These are phyloP conservation scores for Amanita molliuscula DNA, from an alignment of 768 basidiomycete species.

Conservation along the genomic window DNA sequence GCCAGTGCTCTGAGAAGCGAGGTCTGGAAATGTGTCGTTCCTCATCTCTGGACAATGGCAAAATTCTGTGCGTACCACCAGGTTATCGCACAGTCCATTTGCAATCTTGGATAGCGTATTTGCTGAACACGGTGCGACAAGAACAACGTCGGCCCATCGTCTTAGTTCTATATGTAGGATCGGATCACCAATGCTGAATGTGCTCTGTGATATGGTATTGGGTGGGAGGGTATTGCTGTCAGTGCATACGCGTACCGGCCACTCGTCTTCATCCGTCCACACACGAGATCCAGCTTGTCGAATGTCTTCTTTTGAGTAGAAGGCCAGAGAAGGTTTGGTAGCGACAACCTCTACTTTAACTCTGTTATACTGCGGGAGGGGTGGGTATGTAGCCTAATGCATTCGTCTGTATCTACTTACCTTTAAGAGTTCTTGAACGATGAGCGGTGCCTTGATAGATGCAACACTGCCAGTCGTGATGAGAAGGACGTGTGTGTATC, in stretches of 20 bases:
- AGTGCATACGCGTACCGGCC: slow-evolving; percentile 51
- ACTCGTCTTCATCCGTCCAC: slow-evolving; percentile 91
- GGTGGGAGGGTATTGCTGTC: neutral
- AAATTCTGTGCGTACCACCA: slow-evolving; percentile 42
- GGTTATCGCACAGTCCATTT: slow-evolving; percentile 81
- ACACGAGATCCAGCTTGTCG: slow-evolving; percentile 45
- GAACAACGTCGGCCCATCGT: slow-evolving; percentile 91
- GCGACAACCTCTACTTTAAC: slow-evolving; percentile 80
- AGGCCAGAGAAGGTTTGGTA: slow-evolving; percentile 67
- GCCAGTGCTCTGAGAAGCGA: slow-evolving; percentile 78
- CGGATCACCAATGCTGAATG: slow-evolving; percentile 75
- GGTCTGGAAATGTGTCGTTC: slow-evolving; percentile 30
- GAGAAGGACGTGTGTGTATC: slow-evolving; percentile 59
- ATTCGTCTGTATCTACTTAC: slow-evolving; percentile 20
- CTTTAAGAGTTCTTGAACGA: slow-evolving; percentile 63
- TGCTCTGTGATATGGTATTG: slow-evolving; percentile 32
- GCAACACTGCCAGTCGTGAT: slow-evolving; percentile 94
- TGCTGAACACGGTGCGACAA: slow-evolving; percentile 94
- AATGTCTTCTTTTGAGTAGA: slow-evolving; percentile 54
- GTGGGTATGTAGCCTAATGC: neutral
- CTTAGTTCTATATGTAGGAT: slow-evolving; percentile 94
- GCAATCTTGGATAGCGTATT: slow-evolving; percentile 94
- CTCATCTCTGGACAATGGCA: neutral
- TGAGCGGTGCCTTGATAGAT: slow-evolving; percentile 86
- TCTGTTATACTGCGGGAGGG: slow-evolving; percentile 44